Percentiles rank a stretch among this genome's conserved stretches.
These are phyloP conservation scores for Pythium chondricola DNA, from an alignment of 352 stramenopile species.

Conservation along the genomic window DNA sequence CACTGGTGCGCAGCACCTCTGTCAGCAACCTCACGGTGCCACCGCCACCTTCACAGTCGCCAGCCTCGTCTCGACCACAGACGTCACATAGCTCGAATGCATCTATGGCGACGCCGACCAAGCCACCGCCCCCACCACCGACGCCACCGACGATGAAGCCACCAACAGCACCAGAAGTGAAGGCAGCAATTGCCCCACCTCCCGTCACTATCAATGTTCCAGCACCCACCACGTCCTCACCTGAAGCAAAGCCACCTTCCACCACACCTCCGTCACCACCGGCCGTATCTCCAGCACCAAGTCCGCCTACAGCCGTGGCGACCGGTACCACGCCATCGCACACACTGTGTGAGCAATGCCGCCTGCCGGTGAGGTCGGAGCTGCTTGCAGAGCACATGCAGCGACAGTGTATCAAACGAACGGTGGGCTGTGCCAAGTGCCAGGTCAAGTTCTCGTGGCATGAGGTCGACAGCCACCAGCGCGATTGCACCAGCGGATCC, in stretches of 20 bases:
- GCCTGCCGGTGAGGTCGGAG: constrained; percentile 42
- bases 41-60: background rate
- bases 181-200: background rate
- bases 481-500: background rate
- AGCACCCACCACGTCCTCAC: background rate
- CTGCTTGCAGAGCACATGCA: constrained; percentile 46
- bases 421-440: constrained; percentile 34
- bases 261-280: constrained; percentile 1
- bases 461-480: constrained; percentile 36
- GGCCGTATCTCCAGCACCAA: background rate
- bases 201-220: background rate
- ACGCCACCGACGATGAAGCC: background rate
- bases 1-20: constrained; percentile 14
- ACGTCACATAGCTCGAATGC: background rate
- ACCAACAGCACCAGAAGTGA: background rate
- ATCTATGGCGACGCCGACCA: background rate
- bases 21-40: constrained; percentile 1
- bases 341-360: constrained; percentile 35
- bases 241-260: background rate
- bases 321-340: background rate
- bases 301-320: background rate
- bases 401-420: constrained; percentile 48
- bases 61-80: background rate
- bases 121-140: background rate
- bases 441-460: constrained; percentile 36